Conservation (phyloP, 2,329 filamentous ascomycete species). For the Aspergillus novofumigatus region DNA sequence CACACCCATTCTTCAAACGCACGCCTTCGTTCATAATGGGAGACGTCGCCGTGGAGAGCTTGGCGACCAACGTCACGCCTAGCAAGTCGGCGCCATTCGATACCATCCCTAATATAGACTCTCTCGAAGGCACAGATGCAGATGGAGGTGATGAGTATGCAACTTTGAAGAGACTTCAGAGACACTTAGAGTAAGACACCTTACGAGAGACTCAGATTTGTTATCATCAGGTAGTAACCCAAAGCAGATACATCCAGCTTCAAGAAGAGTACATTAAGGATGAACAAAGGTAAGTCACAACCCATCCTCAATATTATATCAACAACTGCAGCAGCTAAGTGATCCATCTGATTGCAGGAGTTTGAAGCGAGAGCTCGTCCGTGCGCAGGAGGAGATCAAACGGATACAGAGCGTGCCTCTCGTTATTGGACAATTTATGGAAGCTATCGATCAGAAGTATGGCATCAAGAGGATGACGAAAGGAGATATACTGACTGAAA, state of each 20-base stretch:
- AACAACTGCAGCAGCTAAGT: not conserved
- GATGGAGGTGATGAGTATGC: slow-evolving; percentile 92
- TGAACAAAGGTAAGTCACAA: slow-evolving; percentile 71
- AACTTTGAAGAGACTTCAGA: slow-evolving; percentile 90
- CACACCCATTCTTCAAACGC: not conserved
- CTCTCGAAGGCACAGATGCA: slow-evolving; percentile 74
- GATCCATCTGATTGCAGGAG: slow-evolving; percentile 54
- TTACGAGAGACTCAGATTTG: not conserved
- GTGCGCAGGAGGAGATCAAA: slow-evolving; percentile 99
- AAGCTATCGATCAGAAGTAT: slow-evolving; percentile 98
- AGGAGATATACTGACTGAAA: slow-evolving; percentile 6
- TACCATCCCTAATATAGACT: slow-evolving; percentile 84
- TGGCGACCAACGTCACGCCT: slow-evolving; percentile 66
- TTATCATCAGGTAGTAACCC: not conserved
- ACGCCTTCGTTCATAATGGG: slow-evolving; percentile 58
- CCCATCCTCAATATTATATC: not conserved
- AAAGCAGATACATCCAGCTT: slow-evolving; percentile 77
- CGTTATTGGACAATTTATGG: slow-evolving; percentile 99
- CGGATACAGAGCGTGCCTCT: slow-evolving; percentile 96
- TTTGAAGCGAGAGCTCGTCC: slow-evolving; percentile 92
- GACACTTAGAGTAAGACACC: slow-evolving; percentile 77
- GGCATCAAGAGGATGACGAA: slow-evolving; percentile 20
- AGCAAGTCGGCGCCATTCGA: slow-evolving; percentile 73
- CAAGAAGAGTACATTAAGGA: slow-evolving; percentile 99
- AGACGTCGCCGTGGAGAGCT: slow-evolving; percentile 80